Base-by-base conservation (phyloP, 805 yeast genomes). In the Pichia scutulata region DNA sequence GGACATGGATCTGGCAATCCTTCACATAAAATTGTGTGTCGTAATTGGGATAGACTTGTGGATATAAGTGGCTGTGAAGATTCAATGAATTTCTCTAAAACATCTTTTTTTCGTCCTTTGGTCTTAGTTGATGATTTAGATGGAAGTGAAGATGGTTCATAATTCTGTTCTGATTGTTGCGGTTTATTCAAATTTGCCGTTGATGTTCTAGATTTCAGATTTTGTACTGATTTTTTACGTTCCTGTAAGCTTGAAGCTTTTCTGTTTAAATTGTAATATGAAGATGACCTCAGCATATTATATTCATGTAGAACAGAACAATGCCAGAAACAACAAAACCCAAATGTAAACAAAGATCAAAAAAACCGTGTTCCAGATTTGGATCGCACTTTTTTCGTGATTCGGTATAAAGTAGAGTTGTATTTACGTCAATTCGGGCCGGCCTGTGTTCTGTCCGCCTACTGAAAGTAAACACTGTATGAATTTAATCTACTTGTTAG, bases 41-140 rank as follows among this genome's bases (percentile, higher is more conserved):
- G 66, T 26, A 81, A 68, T 57, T 81, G 84, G 7, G 77, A 69
- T 36, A 81, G 64, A 24, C 80, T 73, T 14, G 79, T 70, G 24
- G 72, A 70, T 3, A 77, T 61, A 33, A 80, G 65, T 19, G 74
- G 61, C 52, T 76, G 79, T 23, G 70, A 68, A 45, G 69, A 59
- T 43, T 70, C 73, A 13, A 75, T 65, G 57, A 75, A 73, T 54
- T 69, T 72, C 60, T 81, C 85, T 8, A 81, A 74, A 12, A 76
- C 68, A 59, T 80, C 86, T 51, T 77, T 75, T 53, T 68, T 70
- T 21, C 82, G 52, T 2, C 76, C 75, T 51, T 58, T 66, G 10
- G 2, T 14, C 13, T 49, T 55, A 58, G 22, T 55, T 16, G 37
- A n/a, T 16, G 37, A 58, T 28, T 25, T 24, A 12, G 19, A n/a